phyloP scores from a whole-genome alignment of 116 monocot genomes.

The Phalaenopsis hybrid region DNA sequence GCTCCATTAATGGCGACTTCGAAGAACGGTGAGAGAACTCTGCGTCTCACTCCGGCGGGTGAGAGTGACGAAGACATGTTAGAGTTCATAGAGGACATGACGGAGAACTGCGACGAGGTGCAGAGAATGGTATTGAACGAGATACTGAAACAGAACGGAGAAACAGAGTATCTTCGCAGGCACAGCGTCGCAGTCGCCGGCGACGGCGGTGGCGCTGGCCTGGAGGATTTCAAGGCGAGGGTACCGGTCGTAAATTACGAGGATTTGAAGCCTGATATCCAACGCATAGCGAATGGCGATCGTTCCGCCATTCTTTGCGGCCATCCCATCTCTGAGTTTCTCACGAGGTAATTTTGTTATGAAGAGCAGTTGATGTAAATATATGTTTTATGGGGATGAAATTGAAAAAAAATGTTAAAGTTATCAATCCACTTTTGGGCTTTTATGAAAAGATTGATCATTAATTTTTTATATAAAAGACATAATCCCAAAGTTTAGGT shows the following conservation, averaged over 20 bases:
- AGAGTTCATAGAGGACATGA: constrained; percentile 27
- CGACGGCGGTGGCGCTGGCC: constrained; percentile 10
- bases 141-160: constrained; percentile 17
- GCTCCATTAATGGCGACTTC: background rate
- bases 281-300: constrained; percentile 17
- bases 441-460: no score
- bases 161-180: constrained; percentile 23
- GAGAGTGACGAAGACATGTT: constrained; percentile 9
- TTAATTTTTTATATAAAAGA: no score
- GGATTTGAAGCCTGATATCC: constrained; percentile 9
- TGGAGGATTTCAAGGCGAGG: constrained; percentile 9
- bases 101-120: constrained; percentile 11
- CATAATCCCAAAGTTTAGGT: no score
- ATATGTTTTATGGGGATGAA: no score
- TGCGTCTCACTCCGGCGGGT: background rate
- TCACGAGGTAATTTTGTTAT: constrained; percentile 8
- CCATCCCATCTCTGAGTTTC: constrained; percentile 17
- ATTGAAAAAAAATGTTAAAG: no score
- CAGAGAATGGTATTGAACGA: constrained; percentile 15
- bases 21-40: background rate
- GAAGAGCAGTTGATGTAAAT: no score
- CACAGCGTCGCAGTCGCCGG: constrained; percentile 2
- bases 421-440: no score
- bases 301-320: constrained; percentile 20
- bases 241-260: constrained; percentile 12